Percentiles rank a stretch among this genome's conserved stretches.
phyloP scores from a whole-genome alignment of 176 grass and related monocot genomes.

The Cenchrus fungigraminus region DNA sequence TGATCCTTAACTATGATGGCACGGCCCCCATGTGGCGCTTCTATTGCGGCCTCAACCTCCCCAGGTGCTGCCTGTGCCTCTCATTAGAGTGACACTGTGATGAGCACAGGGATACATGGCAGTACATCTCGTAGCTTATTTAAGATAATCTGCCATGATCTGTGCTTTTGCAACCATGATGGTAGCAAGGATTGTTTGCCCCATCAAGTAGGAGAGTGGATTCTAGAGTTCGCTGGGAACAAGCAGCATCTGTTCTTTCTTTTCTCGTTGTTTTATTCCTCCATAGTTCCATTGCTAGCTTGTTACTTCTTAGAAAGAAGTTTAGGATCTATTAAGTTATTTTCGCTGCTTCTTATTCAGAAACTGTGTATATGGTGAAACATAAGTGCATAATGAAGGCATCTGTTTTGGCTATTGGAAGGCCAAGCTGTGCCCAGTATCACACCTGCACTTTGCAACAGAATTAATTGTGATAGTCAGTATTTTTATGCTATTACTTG shows the following conservation, averaged over 20 bases:
- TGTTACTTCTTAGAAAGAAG: background rate
- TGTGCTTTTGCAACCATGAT: slow-evolving; percentile 39
- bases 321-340: background rate
- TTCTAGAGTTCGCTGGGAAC: background rate
- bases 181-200: background rate
- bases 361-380: background rate
- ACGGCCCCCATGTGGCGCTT: slow-evolving; percentile 50
- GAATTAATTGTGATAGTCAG: too few species aligned
- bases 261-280: background rate
- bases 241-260: background rate
- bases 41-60: slow-evolving; percentile 8
- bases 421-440: too few species aligned
- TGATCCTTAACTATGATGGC: slow-evolving; percentile 47
- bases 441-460: too few species aligned
- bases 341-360: background rate
- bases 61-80: slow-evolving; percentile 24
- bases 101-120: background rate
- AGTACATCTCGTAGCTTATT: background rate
- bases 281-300: background rate
- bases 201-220: background rate
- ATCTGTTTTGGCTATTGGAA: background rate
- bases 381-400: background rate
- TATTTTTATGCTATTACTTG: too few species aligned
- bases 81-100: slow-evolving; percentile 36
- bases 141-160: slow-evolving; percentile 1